phyloP scores from a whole-genome alignment of 2,329 filamentous ascomycete species.

The Phoma sp. region DNA sequence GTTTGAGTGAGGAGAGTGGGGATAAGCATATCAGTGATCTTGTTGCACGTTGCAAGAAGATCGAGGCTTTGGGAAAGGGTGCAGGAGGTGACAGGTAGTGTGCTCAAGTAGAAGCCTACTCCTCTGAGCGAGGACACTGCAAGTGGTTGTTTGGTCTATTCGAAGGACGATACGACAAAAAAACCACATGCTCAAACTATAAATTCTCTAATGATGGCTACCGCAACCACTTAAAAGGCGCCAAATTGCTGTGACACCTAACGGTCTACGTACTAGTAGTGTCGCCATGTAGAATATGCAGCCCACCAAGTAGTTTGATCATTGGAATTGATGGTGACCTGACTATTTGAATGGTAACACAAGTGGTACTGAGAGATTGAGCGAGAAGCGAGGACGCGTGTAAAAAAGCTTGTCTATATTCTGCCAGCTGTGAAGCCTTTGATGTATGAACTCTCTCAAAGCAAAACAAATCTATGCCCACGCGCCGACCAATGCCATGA shows the following conservation, averaged over 20 bases:
- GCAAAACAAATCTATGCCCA: slow-evolving; percentile 58
- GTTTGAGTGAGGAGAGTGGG: slow-evolving; percentile 75
- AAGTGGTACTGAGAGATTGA: not conserved
- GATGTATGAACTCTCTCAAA: not conserved
- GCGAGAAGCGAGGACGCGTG: not conserved
- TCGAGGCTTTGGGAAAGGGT: slow-evolving; percentile 57
- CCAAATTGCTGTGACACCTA: not conserved
- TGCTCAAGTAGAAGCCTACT: not conserved
- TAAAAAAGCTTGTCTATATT: not conserved
- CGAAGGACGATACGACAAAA: not conserved
- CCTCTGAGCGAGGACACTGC: not conserved
- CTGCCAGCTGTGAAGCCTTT: slow-evolving; percentile 12
- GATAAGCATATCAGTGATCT: slow-evolving; percentile 88
- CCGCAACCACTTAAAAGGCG: not conserved
- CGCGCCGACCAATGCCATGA: slow-evolving; percentile 73
- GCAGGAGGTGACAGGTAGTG: not conserved
- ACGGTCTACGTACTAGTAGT: not conserved
- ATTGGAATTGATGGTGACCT: not conserved
- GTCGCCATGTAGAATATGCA: not conserved
- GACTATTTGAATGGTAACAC: not conserved
- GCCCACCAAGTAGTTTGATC: not conserved
- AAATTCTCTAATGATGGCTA: not conserved
- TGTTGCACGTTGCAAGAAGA: slow-evolving; percentile 70
- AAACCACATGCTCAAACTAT: not conserved
- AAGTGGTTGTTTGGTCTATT: no score